Base-by-base conservation (phyloP, 2,329 filamentous ascomycete genomes). In the Clonostachys rhizophaga region DNA sequence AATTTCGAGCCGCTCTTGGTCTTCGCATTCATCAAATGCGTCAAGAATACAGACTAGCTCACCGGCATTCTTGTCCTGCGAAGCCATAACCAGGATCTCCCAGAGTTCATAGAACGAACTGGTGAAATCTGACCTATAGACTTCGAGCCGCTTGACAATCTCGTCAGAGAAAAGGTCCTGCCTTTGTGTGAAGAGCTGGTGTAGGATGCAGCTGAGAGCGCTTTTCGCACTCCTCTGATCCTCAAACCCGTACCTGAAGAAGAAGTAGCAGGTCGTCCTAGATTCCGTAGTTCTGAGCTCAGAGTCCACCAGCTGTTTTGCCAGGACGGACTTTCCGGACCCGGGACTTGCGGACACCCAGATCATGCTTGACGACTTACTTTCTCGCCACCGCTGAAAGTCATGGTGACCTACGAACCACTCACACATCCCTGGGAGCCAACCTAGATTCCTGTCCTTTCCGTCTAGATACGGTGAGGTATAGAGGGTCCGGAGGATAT, bases 191-290 rank as follows among this genome's bases (percentile, higher is more conserved):
- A 70, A 66, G 1, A 72, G 54, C 44, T 72, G 66, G 42, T 71
- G 67, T 4, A 73, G 54, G 8, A 72, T 6, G 2, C 66, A 65
- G 43, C 66, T 70, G 14, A 71, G 55, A 1, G 65, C 66, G 50
- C 65, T 60, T 1, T 49, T 34, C 17, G 59, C 47, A 2, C 52
- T 68, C 24, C 67, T 60, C 42, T 71, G 67, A 34, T 63, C 57
- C 45, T 62, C 49, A 24, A 60, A 62, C 30, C 70, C 68, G 36
- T 68, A 63, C 47, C 70, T 70, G 54, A 72, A 72, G 48, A 72
- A 73, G 48, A 70, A 72, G 54, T 72, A 72, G 52, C 66, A 70
- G 4, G 67, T 56, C 1, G 56, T 59, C 37, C 52, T 50, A 4
- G 47, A 46, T 12, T 39, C 40, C 1, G 16, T 51, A 1, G 36